Conservation (phyloP, 2,329 filamentous ascomycete genomes). For the Sarocladiaceae sp. region DNA sequence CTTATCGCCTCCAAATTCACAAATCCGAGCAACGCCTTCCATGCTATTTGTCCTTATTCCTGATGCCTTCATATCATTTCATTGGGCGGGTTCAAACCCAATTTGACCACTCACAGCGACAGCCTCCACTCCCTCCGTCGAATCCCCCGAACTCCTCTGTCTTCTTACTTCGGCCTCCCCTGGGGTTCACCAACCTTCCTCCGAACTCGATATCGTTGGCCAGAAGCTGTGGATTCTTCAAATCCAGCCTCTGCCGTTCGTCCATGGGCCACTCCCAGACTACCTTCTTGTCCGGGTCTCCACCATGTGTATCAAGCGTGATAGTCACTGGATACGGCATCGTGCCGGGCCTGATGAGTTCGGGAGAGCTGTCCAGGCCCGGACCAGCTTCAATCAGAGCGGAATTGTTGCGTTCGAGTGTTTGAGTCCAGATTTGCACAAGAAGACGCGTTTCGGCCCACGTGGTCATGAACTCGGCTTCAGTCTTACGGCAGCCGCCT, state of each 20-base stretch:
- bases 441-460: constrained; percentile 59
- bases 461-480: constrained; percentile 53
- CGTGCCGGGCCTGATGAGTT: constrained; percentile 45
- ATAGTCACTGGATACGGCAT: constrained; percentile 63
- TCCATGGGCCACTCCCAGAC: constrained; percentile 50
- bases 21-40: constrained; percentile 2
- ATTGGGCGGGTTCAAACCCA: constrained; percentile 33
- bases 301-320: constrained; percentile 59
- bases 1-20: no score
- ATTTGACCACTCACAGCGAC: constrained; percentile 59
- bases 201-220: constrained; percentile 45
- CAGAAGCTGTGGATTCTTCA: constrained; percentile 39
- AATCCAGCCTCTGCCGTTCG: constrained; percentile 39
- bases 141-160: constrained; percentile 47
- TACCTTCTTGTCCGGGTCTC: constrained; percentile 46
- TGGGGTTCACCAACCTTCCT: constrained; percentile 49
- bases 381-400: constrained; percentile 27
- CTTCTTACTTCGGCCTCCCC: constrained; percentile 34
- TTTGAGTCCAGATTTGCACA: constrained; percentile 62
- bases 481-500: constrained; percentile 49
- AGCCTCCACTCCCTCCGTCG: constrained; percentile 61
- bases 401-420: constrained; percentile 38
- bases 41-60: neutral
- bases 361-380: constrained; percentile 15
- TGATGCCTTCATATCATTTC: no score